Evolutionary conservation across 1,284 basidiomycete genomes (phyloP).

Genomic region (Puccinia polysora): DNA sequence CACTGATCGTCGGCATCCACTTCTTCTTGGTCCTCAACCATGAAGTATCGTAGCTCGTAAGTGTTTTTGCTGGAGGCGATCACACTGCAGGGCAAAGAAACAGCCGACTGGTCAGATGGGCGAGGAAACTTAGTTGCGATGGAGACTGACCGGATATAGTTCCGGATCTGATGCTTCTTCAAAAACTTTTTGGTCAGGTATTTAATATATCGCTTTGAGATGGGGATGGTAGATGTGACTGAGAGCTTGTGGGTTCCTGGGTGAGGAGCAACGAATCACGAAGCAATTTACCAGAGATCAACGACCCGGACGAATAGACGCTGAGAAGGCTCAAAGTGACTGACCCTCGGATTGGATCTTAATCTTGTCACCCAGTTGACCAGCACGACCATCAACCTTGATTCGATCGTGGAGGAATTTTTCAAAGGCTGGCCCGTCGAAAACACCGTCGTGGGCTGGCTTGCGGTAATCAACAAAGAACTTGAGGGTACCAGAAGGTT

Average conservation of each 20-base stretch:
- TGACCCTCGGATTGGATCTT: slow-evolving; percentile 38
- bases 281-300: not conserved
- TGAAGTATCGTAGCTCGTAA: slow-evolving; percentile 39
- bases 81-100: slow-evolving; percentile 13
- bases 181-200: slow-evolving; percentile 42
- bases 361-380: slow-evolving; percentile 36
- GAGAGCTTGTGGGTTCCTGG: slow-evolving; percentile 32
- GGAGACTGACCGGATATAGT: slow-evolving; percentile 37
- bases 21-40: slow-evolving; percentile 27
- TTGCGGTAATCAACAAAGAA: slow-evolving; percentile 34
- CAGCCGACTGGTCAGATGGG: not conserved
- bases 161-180: slow-evolving; percentile 39
- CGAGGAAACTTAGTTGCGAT: not conserved
- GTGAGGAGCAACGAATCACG: not conserved
- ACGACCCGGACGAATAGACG: not conserved
- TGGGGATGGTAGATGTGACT: slow-evolving; percentile 37
- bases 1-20: slow-evolving; percentile 29
- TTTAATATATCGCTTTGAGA: slow-evolving; percentile 40
- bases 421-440: slow-evolving; percentile 36
- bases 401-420: slow-evolving; percentile 42
- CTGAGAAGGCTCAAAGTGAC: not conserved
- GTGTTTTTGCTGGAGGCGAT: slow-evolving; percentile 42
- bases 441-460: slow-evolving; percentile 34
- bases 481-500: slow-evolving; percentile 21
- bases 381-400: slow-evolving; percentile 37